These are phyloP conservation scores for Aspergillus puulaauensis DNA, from an alignment of 2,329 filamentous ascomycete genomes.

Conservation along the genomic window DNA sequence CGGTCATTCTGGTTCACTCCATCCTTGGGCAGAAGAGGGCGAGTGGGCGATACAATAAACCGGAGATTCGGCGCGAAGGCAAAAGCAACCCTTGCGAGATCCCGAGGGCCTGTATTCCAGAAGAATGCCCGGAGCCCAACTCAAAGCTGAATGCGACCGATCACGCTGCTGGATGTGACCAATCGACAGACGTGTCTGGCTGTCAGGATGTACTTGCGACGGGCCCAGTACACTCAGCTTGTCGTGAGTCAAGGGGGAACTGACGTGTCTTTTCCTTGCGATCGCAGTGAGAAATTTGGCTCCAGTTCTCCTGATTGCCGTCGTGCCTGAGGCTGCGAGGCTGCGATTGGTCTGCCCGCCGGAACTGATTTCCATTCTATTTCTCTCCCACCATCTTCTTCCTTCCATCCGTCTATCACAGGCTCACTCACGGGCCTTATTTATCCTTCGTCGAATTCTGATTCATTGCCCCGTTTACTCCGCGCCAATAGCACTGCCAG, in stretches of 20 bases:
- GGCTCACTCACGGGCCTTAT: background rate
- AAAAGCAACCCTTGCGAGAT: background rate
- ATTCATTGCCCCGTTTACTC: background rate
- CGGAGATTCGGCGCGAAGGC: background rate
- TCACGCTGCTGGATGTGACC: background rate
- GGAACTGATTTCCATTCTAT: background rate
- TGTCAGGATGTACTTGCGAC: background rate
- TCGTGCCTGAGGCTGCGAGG: background rate
- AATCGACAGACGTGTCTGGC: background rate
- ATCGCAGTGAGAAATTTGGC: background rate
- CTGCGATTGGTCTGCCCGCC: background rate
- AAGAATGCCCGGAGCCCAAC: background rate
- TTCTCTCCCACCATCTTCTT: no score
- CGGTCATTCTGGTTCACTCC: conserved; percentile 16
- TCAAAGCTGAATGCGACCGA: background rate
- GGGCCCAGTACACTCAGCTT: no score
- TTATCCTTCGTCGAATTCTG: background rate
- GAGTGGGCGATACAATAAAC: background rate
- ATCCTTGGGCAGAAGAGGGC: conserved; percentile 3
- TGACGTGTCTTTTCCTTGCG: background rate
- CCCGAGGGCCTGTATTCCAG: background rate
- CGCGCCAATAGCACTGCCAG: no score
- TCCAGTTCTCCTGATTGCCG: background rate
- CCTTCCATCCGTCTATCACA: background rate
- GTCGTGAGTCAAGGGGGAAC: background rate